Base-by-base conservation (phyloP, 805 yeast genomes). In the Geotrichum ghanense region DNA sequence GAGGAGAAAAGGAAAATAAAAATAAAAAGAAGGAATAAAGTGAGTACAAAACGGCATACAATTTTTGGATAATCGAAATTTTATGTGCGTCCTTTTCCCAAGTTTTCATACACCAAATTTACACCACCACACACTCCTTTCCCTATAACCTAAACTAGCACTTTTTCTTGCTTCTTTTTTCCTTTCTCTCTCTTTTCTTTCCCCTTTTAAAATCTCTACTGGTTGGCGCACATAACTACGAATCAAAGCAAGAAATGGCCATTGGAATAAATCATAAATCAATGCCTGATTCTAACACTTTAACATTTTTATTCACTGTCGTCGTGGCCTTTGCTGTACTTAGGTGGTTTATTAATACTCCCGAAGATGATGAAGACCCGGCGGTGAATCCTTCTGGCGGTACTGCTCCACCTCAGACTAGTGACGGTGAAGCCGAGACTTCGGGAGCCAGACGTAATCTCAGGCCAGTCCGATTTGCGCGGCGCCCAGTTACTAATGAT, bases 401-500 rank as follows among this genome's bases (percentile, higher is more conserved):
- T 34, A 44, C 31, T 21, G 45, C 3, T 16, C 23, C 41, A 24
- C 27, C 2, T 22, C 16, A 42, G 24, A 45, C 23, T 3, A 17
- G 16, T 19, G n/a, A n/a, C n/a, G 20, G 17, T 23, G 25, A 21
- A 22, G 34, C 17, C 22, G 25, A 22, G 16, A 9, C 17, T 6
- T 12, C 49, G 3, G 45, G 26, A 40, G 27, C 43, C 10, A 41
- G 56, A 42, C 37, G 37, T 12, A 31, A 14, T 16, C 42, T 41
- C 23, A 27, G 37, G 40, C 35, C 41, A 7, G 24, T 39, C 49
- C 52, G 17, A 12, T 5, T 31, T 16, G 37, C 12, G 12, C n/a
- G n/a, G n/a, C 54, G 69, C 3, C 56, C 57, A 5, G 67, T 66
- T 16, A 64, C 64, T 9, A 59, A 58, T 12, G 61, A 51, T 42